These are phyloP conservation scores for Prunus fruticosa DNA, from an alignment of 306 rosid genomes.

Conservation along the genomic window DNA sequence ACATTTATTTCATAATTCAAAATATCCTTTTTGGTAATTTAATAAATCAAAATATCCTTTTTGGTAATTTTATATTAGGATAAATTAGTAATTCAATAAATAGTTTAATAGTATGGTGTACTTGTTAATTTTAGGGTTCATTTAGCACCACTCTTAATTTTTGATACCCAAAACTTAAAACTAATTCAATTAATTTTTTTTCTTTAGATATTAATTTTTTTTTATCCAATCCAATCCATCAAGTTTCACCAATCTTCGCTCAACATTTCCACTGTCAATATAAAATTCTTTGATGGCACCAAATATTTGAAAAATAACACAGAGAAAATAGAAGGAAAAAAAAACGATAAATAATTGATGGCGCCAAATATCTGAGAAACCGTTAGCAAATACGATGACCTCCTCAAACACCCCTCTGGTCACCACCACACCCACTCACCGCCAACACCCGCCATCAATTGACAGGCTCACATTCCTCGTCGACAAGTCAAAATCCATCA, in stretches of 20 bases:
- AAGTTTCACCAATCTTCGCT: background rate
- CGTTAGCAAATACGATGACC: conserved; percentile 1
- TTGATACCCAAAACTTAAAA: no score
- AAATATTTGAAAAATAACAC: background rate
- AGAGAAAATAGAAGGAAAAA: background rate
- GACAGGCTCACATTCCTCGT: conserved; percentile 41
- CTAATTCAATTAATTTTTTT: no score
- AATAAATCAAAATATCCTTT: no score
- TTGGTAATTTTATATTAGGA: no score
- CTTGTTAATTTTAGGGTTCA: no score
- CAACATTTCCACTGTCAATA: background rate
- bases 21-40: no score
- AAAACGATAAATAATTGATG: background rate
- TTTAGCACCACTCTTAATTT: no score
- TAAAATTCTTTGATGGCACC: no score
- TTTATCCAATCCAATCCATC: background rate
- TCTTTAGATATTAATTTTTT: no score
- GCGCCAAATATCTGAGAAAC: conserved; percentile 17
- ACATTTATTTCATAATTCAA: no score
- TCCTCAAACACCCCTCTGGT: conserved; percentile 30
- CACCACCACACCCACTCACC: conserved; percentile 2
- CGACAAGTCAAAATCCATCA: conserved; percentile 52
- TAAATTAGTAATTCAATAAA: no score
- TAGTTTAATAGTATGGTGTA: no score
- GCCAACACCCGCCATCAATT: conserved; percentile 22